Evolutionary conservation across 495 filamentous ascomycete species (phyloP).

Genomic region (Penicillium crystallinum): DNA sequence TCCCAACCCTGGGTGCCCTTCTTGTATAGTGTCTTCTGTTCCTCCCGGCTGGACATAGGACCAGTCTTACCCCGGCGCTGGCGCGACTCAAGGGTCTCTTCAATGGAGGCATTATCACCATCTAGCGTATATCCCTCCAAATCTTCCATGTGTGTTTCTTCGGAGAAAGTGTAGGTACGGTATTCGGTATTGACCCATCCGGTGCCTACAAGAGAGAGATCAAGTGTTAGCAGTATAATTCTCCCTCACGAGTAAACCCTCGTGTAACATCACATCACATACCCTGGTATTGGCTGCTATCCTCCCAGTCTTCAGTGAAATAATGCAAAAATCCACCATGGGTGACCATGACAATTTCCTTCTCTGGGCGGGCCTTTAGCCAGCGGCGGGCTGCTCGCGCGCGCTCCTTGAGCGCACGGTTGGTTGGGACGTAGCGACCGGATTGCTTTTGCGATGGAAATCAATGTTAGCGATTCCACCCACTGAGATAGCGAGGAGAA

Average conservation of each 20-base stretch:
- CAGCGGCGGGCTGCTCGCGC: conserved; percentile 62
- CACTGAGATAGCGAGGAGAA: too few species aligned
- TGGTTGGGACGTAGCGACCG: conserved; percentile 54
- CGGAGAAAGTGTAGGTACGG: conserved; percentile 66
- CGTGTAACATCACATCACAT: conserved; percentile 13
- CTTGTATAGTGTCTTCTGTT: conserved; percentile 38
- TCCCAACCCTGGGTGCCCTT: conserved; percentile 41
- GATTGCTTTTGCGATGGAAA: conserved; percentile 3
- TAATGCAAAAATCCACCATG: conserved; percentile 72
- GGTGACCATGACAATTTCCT: conserved; percentile 66
- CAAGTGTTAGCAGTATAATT: not conserved
- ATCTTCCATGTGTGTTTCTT: conserved; percentile 34
- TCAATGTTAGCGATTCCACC: too few species aligned
- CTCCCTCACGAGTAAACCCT: not conserved
- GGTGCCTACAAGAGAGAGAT: conserved; percentile 48
- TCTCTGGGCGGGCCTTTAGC: conserved; percentile 53
- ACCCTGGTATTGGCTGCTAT: conserved; percentile 51
- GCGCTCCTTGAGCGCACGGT: conserved; percentile 54
- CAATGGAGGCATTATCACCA: conserved; percentile 53
- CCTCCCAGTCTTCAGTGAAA: conserved; percentile 79
- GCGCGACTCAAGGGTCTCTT: conserved; percentile 59
- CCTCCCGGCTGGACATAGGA: conserved; percentile 29
- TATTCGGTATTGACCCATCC: conserved; percentile 84
- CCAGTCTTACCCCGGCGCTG: conserved; percentile 49
- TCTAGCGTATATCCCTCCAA: conserved; percentile 37